Evolutionary conservation across 345 rosid species (phyloP).

Genomic region (Anastatica hierochuntica): DNA sequence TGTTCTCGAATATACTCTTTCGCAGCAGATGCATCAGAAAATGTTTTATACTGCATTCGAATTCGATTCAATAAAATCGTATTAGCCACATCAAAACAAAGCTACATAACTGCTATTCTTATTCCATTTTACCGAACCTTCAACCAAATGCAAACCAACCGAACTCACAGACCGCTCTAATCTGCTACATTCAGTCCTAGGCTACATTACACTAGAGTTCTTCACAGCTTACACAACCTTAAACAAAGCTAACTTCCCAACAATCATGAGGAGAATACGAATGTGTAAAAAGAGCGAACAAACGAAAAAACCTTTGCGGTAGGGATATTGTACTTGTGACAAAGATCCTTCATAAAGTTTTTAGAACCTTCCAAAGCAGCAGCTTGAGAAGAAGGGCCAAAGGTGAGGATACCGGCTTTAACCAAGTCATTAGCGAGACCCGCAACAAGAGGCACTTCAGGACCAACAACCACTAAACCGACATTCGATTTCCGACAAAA

Average conservation of each 20-base stretch:
- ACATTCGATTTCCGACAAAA: slow-evolving; percentile 58
- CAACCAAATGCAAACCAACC: no score
- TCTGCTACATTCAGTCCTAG: no score
- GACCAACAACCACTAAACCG: slow-evolving; percentile 81
- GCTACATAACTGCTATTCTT: no score
- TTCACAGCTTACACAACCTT: no score
- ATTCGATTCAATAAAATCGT: not conserved
- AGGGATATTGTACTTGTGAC: slow-evolving; percentile 80
- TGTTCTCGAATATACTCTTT: slow-evolving; percentile 61
- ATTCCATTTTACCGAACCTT: no score
- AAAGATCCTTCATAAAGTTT: slow-evolving; percentile 82
- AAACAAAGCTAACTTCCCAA: no score
- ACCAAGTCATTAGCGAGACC: slow-evolving; percentile 75
- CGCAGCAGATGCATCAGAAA: slow-evolving; percentile 58
- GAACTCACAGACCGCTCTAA: no score
- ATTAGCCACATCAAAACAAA: not conserved
- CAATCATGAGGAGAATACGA: no score
- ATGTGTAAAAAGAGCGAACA: not conserved
- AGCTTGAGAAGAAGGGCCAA: slow-evolving; percentile 93
- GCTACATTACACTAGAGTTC: no score
- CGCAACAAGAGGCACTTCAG: slow-evolving; percentile 89
- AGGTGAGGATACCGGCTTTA: slow-evolving; percentile 61
- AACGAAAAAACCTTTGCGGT: slow-evolving; percentile 76
- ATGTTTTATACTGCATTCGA: slow-evolving; percentile 53
- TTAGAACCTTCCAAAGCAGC: slow-evolving; percentile 98